These are phyloP conservation scores for Stephanodiscus triporus DNA, from an alignment of 108 stramenopile genomes.

Conservation along the genomic window DNA sequence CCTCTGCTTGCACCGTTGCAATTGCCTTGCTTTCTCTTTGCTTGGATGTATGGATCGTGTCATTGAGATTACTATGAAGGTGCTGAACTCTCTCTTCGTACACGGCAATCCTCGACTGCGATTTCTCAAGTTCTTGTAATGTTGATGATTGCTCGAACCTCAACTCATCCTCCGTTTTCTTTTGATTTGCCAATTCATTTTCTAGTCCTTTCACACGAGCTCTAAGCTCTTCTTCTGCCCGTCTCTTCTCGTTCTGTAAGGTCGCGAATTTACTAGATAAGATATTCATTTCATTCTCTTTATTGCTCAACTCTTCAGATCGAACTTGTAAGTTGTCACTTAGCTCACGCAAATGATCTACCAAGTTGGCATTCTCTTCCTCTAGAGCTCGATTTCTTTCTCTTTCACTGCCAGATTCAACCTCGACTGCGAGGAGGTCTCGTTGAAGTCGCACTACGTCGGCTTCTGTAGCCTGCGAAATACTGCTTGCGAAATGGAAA, in stretches of 20 bases:
- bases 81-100: slow-evolving; percentile 13
- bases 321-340: background rate
- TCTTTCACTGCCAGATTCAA: slow-evolving; percentile 7
- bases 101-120: slow-evolving; percentile 1
- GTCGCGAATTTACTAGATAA: background rate
- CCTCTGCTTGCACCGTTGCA: slow-evolving; percentile 10
- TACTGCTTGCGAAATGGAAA: background rate
- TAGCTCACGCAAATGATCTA: background rate
- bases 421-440: slow-evolving; percentile 1
- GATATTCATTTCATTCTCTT: background rate
- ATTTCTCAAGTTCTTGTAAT: slow-evolving; percentile 11
- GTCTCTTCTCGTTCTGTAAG: background rate
- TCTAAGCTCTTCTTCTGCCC: background rate
- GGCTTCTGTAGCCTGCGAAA: background rate
- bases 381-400: slow-evolving; percentile 21
- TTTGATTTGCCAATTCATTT: slow-evolving; percentile 3
- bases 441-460: background rate
- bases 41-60: background rate
- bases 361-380: slow-evolving; percentile 14
- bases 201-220: slow-evolving; percentile 9
- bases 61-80: slow-evolving; percentile 3
- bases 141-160: slow-evolving; percentile 6
- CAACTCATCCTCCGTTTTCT: background rate
- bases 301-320: background rate
- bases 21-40: slow-evolving; percentile 10